Conservation (phyloP, 305 asterid genomes). For the Solanum hybrid region DNA sequence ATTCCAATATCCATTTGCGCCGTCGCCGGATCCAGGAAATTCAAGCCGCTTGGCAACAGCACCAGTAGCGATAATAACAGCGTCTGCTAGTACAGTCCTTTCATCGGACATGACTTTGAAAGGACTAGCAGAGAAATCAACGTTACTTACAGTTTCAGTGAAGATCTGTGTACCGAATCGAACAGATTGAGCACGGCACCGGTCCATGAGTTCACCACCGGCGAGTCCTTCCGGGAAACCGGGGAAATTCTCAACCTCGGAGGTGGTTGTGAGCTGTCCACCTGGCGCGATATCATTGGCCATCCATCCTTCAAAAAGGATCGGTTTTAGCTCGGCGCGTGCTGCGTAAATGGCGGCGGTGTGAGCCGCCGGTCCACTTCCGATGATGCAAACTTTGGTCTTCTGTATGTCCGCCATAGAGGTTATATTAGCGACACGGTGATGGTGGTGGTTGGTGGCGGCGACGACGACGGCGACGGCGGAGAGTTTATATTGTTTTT, state of each 20-base stretch:
- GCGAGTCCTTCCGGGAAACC: slow-evolving; percentile 76
- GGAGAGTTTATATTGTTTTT: not conserved
- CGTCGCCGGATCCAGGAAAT: slow-evolving; percentile 53
- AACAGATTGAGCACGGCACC: slow-evolving; percentile 53
- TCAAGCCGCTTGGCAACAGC: slow-evolving; percentile 73
- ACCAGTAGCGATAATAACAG: slow-evolving; percentile 74
- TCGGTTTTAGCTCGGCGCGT: slow-evolving; percentile 60
- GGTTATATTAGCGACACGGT: not conserved
- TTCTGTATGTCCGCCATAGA: slow-evolving; percentile 44
- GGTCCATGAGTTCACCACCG: slow-evolving; percentile 68
- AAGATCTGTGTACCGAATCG: slow-evolving; percentile 56
- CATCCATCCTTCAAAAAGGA: slow-evolving; percentile 91
- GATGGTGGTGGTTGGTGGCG: not conserved
- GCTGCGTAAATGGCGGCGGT: slow-evolving; percentile 93
- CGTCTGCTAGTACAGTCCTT: slow-evolving; percentile 57
- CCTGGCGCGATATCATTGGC: slow-evolving; percentile 95
- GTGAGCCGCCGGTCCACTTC: slow-evolving; percentile 96
- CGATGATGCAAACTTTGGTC: slow-evolving; percentile 74
- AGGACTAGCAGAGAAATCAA: slow-evolving; percentile 50
- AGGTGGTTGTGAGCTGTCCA: slow-evolving; percentile 84
- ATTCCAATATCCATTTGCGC: slow-evolving; percentile 48
- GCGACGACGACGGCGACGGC: not conserved
- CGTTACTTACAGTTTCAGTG: slow-evolving; percentile 65
- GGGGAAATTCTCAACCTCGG: slow-evolving; percentile 89
- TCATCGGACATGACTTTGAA: slow-evolving; percentile 45